These are phyloP conservation scores for Aspergillus campestris DNA, from an alignment of 495 filamentous ascomycete genomes.

Conservation along the genomic window DNA sequence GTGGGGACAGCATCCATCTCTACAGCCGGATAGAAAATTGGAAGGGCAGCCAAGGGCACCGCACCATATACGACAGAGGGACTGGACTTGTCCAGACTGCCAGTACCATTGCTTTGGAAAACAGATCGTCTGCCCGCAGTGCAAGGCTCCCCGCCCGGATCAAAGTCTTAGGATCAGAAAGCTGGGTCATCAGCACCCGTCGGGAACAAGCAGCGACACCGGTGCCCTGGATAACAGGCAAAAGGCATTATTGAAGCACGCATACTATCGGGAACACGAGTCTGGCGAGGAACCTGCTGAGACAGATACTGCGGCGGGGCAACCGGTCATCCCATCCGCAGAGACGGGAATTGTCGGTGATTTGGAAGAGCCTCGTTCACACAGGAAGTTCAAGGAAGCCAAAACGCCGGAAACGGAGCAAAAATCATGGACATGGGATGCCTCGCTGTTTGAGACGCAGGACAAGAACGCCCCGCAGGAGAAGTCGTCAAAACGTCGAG, in stretches of 20 bases:
- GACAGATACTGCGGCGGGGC: background rate
- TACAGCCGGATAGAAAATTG: conserved; percentile 6
- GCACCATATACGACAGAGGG: conserved; percentile 4
- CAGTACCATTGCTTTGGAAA: conserved; percentile 14
- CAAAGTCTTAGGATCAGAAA: conserved; percentile 15
- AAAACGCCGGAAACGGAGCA: background rate
- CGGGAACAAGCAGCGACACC: background rate
- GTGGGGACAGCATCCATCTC: conserved; percentile 4
- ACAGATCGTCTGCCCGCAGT: conserved; percentile 20
- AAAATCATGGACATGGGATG: conserved; percentile 27
- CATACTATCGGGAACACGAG: background rate
- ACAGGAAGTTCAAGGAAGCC: background rate
- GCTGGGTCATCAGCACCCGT: conserved; percentile 10
- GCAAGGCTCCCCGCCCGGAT: conserved; percentile 19
- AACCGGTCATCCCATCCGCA: background rate
- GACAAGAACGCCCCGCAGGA: conserved; percentile 8
- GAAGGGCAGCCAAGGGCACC: background rate
- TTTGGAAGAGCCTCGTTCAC: background rate
- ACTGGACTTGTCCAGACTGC: conserved; percentile 33
- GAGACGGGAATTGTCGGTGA: background rate
- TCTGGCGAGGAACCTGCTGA: background rate
- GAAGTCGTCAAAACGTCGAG: conserved; percentile 19
- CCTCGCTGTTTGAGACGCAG: conserved; percentile 21
- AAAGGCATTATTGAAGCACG: background rate
- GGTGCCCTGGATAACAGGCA: background rate